phyloP scores from a whole-genome alignment of 2,329 filamentous ascomycete species.

The Xylaria hypoxylon region DNA sequence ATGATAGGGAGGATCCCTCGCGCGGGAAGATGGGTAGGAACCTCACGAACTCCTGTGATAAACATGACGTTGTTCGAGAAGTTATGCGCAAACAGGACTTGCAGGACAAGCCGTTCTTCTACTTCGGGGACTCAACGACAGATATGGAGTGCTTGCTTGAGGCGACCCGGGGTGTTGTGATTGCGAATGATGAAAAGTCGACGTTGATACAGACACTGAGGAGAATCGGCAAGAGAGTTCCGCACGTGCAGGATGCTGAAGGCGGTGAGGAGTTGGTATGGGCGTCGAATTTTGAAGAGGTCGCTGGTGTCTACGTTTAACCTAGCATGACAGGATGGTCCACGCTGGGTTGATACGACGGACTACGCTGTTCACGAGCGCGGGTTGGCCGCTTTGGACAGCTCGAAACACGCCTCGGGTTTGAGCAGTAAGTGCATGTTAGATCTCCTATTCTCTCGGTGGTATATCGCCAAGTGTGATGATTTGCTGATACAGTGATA shows the following conservation, averaged over 20 bases:
- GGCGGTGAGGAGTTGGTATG: constrained; percentile 47
- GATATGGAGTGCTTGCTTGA: constrained; percentile 66
- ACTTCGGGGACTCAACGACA: constrained; percentile 69
- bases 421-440: constrained; percentile 13
- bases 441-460: background rate
- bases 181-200: constrained; percentile 55
- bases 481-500: constrained; percentile 1
- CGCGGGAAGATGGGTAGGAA: constrained; percentile 44
- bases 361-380: background rate
- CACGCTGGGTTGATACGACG: background rate
- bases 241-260: constrained; percentile 43
- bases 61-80: constrained; percentile 56
- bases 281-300: constrained; percentile 49
- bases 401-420: background rate
- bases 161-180: constrained; percentile 58
- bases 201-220: constrained; percentile 46
- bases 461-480: background rate
- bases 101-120: constrained; percentile 53
- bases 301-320: constrained; percentile 39
- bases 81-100: constrained; percentile 44
- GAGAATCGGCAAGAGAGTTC: constrained; percentile 50
- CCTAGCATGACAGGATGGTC: background rate
- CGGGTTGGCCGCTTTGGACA: background rate
- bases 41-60: constrained; percentile 59
- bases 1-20: constrained; percentile 20